Evolutionary conservation across 2,329 filamentous ascomycete genomes (phyloP).

Genomic region (Hysterium pulicare): DNA sequence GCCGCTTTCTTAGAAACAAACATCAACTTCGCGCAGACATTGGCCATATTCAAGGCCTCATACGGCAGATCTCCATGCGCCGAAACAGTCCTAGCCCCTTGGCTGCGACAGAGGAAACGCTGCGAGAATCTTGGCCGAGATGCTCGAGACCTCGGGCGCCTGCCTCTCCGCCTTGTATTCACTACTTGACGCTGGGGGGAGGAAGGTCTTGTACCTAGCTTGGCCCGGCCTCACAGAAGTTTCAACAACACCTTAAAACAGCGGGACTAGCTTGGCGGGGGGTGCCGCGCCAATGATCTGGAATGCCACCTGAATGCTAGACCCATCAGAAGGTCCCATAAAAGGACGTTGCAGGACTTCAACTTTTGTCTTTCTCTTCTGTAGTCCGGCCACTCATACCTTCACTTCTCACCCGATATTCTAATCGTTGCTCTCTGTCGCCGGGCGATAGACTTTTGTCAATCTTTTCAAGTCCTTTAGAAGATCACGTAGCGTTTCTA

Average conservation of each 20-base stretch:
- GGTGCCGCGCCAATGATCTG: slow-evolving; percentile 9
- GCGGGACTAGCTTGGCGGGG: slow-evolving; percentile 31
- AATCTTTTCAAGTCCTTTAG: slow-evolving; percentile 14
- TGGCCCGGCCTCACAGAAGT: slow-evolving; percentile 39
- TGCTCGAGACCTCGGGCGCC: too few species aligned
- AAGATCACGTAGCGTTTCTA: slow-evolving; percentile 19
- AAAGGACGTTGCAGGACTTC: slow-evolving; percentile 24
- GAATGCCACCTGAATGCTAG: neutral
- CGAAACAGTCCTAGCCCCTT: neutral
- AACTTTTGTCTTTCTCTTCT: slow-evolving; percentile 20
- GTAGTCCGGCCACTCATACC: slow-evolving; percentile 38
- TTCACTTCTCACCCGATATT: slow-evolving; percentile 27
- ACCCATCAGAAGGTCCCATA: slow-evolving; percentile 13
- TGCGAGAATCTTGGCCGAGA: neutral
- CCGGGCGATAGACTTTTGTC: slow-evolving; percentile 27
- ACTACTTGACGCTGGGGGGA: too few species aligned
- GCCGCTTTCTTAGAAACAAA: neutral
- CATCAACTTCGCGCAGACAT: neutral
- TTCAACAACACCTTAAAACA: slow-evolving; percentile 34
- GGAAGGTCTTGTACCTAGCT: slow-evolving; percentile 9
- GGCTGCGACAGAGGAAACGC: neutral
- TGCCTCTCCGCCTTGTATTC: neutral
- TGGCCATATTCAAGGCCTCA: neutral
- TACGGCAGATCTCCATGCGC: neutral
- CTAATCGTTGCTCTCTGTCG: slow-evolving; percentile 25